These are phyloP conservation scores for Murraya koenigii DNA, from an alignment of 345 rosid genomes.

Conservation along the genomic window DNA sequence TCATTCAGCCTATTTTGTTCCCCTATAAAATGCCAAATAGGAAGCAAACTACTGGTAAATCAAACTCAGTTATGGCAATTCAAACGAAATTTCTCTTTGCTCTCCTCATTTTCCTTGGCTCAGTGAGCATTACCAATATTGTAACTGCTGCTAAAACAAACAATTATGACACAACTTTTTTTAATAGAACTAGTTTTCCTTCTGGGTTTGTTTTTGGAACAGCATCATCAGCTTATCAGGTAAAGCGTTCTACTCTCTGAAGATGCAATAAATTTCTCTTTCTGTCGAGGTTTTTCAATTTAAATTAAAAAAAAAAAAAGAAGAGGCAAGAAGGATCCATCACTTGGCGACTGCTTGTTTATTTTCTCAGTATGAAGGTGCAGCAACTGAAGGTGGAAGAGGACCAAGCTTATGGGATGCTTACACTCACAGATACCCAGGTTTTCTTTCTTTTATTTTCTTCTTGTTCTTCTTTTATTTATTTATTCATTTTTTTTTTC, in stretches of 20 bases:
- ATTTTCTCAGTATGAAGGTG: slow-evolving; percentile 43
- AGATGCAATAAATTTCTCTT: neutral
- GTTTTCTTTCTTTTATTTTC: slow-evolving; percentile 15
- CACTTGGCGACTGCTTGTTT: neutral
- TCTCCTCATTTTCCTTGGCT: neutral
- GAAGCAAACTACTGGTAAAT: neutral
- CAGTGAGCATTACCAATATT: neutral
- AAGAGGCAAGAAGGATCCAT: too few species aligned
- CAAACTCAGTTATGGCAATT: neutral
- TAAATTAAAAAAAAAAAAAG: neutral
- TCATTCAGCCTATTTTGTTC: neutral
- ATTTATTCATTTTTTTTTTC: neutral
- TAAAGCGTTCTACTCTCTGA: neutral
- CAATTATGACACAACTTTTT: neutral
- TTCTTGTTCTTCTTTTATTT: neutral
- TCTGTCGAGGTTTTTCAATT: neutral
- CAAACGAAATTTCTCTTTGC: neutral
- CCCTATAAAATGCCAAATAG: neutral
- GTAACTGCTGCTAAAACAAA: neutral
- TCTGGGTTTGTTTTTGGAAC: slow-evolving; percentile 42
- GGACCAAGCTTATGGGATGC: slow-evolving; percentile 44
- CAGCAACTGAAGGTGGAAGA: slow-evolving; percentile 27
- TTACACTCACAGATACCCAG: slow-evolving; percentile 41
- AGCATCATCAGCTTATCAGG: slow-evolving; percentile 48
- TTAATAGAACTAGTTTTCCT: slow-evolving; percentile 31